phyloP scores from a whole-genome alignment of 1,139 yeast species.

The Zygosaccharomyces sapae region DNA sequence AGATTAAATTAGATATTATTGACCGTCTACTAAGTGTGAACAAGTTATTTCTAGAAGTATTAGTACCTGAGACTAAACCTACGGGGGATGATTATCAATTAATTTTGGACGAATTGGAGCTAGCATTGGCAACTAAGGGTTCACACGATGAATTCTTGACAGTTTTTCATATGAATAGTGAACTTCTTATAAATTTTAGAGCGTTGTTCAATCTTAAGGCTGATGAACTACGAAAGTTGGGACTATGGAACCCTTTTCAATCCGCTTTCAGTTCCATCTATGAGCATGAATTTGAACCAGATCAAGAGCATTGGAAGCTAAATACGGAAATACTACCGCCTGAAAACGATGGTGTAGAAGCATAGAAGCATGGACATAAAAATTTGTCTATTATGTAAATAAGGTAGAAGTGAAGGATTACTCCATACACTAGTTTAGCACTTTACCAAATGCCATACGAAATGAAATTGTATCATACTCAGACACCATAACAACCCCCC shows the following conservation, averaged over 20 bases:
- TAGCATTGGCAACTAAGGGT: slow-evolving; percentile 26
- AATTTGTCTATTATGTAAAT: not conserved
- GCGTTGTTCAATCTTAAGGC: slow-evolving; percentile 26
- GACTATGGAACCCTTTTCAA: slow-evolving; percentile 25
- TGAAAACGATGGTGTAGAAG: not conserved
- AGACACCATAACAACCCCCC: too few relatives aligned
- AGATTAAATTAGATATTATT: slow-evolving; percentile 25
- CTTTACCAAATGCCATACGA: too few relatives aligned
- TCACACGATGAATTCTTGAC: slow-evolving; percentile 29
- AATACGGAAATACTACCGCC: slow-evolving; percentile 2
- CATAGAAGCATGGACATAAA: not conserved
- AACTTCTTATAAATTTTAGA: slow-evolving; percentile 28
- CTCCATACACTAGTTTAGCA: too few relatives aligned
- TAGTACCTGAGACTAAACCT: slow-evolving; percentile 12
- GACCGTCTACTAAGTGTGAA: slow-evolving; percentile 29
- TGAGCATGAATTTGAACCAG: slow-evolving; percentile 20
- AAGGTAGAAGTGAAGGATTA: too few relatives aligned
- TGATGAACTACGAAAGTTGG: slow-evolving; percentile 21
- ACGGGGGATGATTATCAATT: slow-evolving; percentile 25
- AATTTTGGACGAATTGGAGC: slow-evolving; percentile 30
- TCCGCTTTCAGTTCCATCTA: slow-evolving; percentile 21
- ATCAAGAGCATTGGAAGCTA: slow-evolving; percentile 6
- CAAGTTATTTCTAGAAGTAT: slow-evolving; percentile 19
- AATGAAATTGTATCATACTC: too few relatives aligned
- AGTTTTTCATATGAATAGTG: slow-evolving; percentile 28